These are phyloP conservation scores for Chernovozyma aurita DNA, from an alignment of 1,139 yeast species.

Conservation along the genomic window DNA sequence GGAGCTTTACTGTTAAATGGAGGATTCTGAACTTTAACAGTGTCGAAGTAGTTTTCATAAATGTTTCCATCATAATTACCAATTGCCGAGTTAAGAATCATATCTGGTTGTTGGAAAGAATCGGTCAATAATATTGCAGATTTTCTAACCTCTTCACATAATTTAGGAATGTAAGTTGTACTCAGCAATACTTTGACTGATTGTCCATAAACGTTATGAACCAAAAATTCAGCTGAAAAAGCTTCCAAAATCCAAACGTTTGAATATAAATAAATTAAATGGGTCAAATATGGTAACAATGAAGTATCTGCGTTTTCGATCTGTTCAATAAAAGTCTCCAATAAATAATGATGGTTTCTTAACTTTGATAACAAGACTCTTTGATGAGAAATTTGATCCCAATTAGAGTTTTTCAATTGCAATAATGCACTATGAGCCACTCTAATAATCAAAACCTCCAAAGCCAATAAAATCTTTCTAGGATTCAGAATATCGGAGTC, in stretches of 20 bases:
- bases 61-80: constrained; percentile 77
- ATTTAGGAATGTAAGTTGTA: constrained; percentile 29
- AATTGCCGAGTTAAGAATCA: constrained; percentile 69
- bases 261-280: constrained; percentile 20
- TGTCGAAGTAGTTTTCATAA: constrained; percentile 60
- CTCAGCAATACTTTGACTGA: constrained; percentile 35
- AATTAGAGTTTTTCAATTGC: constrained; percentile 14
- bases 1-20: constrained; percentile 51
- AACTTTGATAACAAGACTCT: constrained; percentile 23
- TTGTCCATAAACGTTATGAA: constrained; percentile 48
- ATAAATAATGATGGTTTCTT: constrained; percentile 22
- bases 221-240: constrained; percentile 65
- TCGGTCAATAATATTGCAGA: constrained; percentile 73
- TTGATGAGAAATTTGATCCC: constrained; percentile 21
- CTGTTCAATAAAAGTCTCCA: constrained; percentile 18
- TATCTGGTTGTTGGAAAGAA: constrained; percentile 73
- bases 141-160: constrained; percentile 46
- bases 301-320: constrained; percentile 13
- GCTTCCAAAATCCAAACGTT: constrained; percentile 47
- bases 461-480: constrained; percentile 13
- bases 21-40: constrained; percentile 43
- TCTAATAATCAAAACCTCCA: constrained; percentile 18
- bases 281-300: constrained; percentile 18
- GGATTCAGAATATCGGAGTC: constrained; percentile 13
- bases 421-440: constrained; percentile 12